Conservation (phyloP, 2,329 filamentous ascomycete species). For the Xylaria polymorpha region DNA sequence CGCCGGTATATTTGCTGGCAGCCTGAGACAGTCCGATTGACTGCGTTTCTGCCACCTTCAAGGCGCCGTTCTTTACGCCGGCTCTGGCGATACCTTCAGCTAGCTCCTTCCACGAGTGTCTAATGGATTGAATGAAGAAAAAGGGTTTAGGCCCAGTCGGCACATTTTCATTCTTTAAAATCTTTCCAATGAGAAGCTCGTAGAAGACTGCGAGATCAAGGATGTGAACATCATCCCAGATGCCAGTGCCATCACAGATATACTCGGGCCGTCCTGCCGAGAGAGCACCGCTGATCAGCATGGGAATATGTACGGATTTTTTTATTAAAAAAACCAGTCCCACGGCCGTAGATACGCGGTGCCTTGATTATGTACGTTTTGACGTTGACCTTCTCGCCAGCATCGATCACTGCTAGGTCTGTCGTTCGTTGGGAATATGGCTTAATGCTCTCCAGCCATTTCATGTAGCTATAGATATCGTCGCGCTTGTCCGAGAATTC, state of each 20-base stretch:
- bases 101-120: slow-evolving; percentile 7
- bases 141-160: slow-evolving; percentile 4
- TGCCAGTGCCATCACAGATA: not conserved
- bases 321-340: not conserved
- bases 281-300: not conserved
- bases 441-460: slow-evolving; percentile 11
- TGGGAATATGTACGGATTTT: slow-evolving; percentile 3
- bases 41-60: not conserved
- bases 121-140: slow-evolving; percentile 14
- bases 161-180: slow-evolving; percentile 9
- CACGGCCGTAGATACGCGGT: slow-evolving; percentile 10
- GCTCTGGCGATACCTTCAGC: slow-evolving; percentile 2
- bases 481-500: slow-evolving; percentile 17
- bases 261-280: slow-evolving; percentile 3
- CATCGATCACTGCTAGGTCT: slow-evolving; percentile 14
- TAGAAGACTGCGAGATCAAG: slow-evolving; percentile 5
- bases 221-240: slow-evolving; percentile 20
- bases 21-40: not conserved
- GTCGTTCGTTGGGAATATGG: slow-evolving; percentile 19
- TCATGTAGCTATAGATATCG: slow-evolving; percentile 20
- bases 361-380: slow-evolving; percentile 16
- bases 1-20: not conserved
- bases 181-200: slow-evolving; percentile 14
- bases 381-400: slow-evolving; percentile 10
- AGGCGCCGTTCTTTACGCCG: not conserved